Percentiles rank a stretch among this genome's conserved stretches.
phyloP scores from a whole-genome alignment of 2,329 filamentous ascomycete genomes.

The Diaporthe citriasiana region DNA sequence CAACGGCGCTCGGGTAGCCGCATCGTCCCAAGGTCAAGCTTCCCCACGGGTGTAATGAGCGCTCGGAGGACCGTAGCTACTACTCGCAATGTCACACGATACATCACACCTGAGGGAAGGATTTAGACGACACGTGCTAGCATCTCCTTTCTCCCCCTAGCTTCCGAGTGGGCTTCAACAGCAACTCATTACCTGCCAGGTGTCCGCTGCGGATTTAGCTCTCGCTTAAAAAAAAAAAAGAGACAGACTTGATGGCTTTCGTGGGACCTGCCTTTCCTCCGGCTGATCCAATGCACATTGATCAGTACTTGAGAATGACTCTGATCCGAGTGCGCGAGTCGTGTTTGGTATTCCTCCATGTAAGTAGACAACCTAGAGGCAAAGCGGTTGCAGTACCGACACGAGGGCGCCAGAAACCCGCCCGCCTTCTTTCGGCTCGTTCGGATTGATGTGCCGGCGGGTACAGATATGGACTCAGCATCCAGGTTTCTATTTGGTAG shows the following conservation, averaged over 20 bases:
- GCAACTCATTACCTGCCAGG: slow-evolving; percentile 4
- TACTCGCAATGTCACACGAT: slow-evolving; percentile 28
- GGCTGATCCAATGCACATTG: neutral
- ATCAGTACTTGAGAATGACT: too few species aligned
- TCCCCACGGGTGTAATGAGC: neutral
- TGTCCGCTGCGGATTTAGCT: neutral
- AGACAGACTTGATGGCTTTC: slow-evolving; percentile 15
- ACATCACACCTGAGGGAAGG: neutral
- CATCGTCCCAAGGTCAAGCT: slow-evolving; percentile 13
- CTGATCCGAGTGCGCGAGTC: too few species aligned
- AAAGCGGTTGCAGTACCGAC: neutral
- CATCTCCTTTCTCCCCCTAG: neutral
- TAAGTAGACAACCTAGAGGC: neutral
- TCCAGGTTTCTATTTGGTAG: neutral
- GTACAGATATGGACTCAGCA: neutral
- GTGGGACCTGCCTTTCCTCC: slow-evolving; percentile 12
- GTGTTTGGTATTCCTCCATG: neutral
- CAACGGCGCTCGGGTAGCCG: slow-evolving; percentile 21
- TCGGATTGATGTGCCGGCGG: neutral
- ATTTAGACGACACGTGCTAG: slow-evolving; percentile 7
- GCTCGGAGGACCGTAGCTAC: slow-evolving; percentile 3
- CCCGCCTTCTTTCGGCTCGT: too few species aligned
- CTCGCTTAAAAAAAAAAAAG: slow-evolving; percentile 11
- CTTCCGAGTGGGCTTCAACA: neutral
- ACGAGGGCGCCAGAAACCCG: neutral